phyloP scores from a whole-genome alignment of 345 rosid species.

The Anastatica hierochuntica region DNA sequence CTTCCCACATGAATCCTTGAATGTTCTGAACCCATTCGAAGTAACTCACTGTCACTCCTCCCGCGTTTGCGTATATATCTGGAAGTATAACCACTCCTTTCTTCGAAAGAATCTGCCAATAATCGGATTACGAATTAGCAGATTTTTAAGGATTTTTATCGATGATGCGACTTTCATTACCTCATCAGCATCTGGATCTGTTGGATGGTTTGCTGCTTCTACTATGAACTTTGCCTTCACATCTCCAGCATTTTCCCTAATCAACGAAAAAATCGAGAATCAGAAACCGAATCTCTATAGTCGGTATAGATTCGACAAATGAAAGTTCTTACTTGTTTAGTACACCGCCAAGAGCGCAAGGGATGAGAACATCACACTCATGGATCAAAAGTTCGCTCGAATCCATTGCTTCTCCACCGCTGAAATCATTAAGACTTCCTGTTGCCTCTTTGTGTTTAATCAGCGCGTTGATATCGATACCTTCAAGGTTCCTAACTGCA shows the following conservation, averaged over 20 bases:
- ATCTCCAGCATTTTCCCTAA: conserved; percentile 76
- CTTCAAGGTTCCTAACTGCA: conserved; percentile 74
- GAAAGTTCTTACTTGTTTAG: conserved; percentile 48
- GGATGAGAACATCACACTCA: conserved; percentile 97
- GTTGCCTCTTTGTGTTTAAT: conserved; percentile 50
- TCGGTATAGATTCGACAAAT: neutral
- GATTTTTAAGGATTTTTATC: no score
- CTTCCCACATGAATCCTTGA: conserved; percentile 95
- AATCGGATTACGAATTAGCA: no score
- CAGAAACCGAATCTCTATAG: neutral
- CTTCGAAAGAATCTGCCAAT: conserved; percentile 61
- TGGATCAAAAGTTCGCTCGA: conserved; percentile 56
- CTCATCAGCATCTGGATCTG: conserved; percentile 94
- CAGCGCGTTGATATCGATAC: conserved; percentile 58
- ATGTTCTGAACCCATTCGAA: conserved; percentile 99
- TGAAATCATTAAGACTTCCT: conserved; percentile 53
- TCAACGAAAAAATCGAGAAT: no score
- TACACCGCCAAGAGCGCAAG: conserved; percentile 96
- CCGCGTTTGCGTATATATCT: conserved; percentile 88
- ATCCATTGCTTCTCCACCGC: conserved; percentile 66
- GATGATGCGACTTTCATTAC: no score
- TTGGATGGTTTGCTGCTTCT: conserved; percentile 95
- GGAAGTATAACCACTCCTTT: conserved; percentile 96
- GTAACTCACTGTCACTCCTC: conserved; percentile 97
- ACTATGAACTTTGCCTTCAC: conserved; percentile 81